phyloP scores from a whole-genome alignment of 1,284 basidiomycete genomes.

The Pseudozyma tsukubaensis region DNA sequence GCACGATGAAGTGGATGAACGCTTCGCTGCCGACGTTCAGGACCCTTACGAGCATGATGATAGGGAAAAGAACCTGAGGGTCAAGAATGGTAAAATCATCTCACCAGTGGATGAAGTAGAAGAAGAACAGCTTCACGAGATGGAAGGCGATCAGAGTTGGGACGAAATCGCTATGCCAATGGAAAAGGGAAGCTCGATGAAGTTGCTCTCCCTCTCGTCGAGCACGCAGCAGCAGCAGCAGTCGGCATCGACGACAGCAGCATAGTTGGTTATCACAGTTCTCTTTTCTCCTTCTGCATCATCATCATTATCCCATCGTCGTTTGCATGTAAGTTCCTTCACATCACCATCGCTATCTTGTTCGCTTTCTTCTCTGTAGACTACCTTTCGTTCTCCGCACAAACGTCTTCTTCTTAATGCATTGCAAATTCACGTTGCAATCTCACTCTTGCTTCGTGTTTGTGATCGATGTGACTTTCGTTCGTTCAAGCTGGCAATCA shows the following conservation, averaged over 20 bases:
- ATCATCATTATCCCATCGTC: not conserved
- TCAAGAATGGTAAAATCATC: not conserved
- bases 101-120: not conserved
- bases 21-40: conserved; percentile 22
- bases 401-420: not conserved
- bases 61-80: conserved; percentile 7
- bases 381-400: too few relatives aligned
- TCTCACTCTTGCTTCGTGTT: not conserved
- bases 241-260: not conserved
- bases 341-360: not conserved
- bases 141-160: too few relatives aligned
- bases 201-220: not conserved
- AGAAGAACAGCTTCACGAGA: not conserved
- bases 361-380: conserved; percentile 1
- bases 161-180: too few relatives aligned
- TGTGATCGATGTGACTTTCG: not conserved
- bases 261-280: not conserved
- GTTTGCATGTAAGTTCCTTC: not conserved
- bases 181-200: conserved; percentile 1
- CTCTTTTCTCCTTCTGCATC: not conserved
- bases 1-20: conserved; percentile 42
- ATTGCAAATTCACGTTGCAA: not conserved
- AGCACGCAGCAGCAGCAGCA: not conserved
- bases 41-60: not conserved
- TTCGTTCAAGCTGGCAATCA: not conserved